Evolutionary conservation across 305 asterid species (phyloP), one percentile per base, ranked within the genome.

Genomic region (Fraxinus sp.): DNA sequence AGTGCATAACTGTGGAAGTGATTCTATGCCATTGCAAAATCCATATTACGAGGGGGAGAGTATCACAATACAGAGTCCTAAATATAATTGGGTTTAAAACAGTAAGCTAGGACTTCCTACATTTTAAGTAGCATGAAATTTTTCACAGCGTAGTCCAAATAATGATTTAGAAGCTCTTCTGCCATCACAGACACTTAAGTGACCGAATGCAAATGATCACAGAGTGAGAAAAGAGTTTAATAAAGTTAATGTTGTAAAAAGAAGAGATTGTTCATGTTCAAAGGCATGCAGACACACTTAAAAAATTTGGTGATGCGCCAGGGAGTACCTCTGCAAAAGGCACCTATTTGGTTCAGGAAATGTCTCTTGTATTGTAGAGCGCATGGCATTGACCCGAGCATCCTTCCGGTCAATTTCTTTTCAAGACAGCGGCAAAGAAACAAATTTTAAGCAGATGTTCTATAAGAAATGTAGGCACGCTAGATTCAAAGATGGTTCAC

Each of bases 271-370:
- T 35, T n/a, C 24, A 33, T 49, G 83, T 64, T 59, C 49, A 76
- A 57, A 78, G 26, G 44, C 59, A 75, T n/a, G 77, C 11, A 39
- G 49, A 73, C 77, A 72, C 46, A 33, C 22, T 30, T n/a, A 73
- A 44, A 57, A 64, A 74, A 81, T 28, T 79, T 82, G 62, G 49
- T 78, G 86, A 32, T 30, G 76, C 83, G 36, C 73, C 35, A 76
- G 55, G 74, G 18, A 73, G 33, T 91, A 97, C 99, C 99, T 95
- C 87, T 93, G 98, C 88, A 95, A 87, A 84, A 97, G 91, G 76
- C 97, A 98, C 84, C 97, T 91, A 83, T 97, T 97, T 82, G 99
- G 99, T 81, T 97, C 98, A 78, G 99, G 98, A 86, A 97, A 95
- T 7, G 98, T 91, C 88, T 97, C 99, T 74, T 88, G 87, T 82